These are phyloP conservation scores for Skeletonema potamos DNA, from an alignment of 108 stramenopile species.

Conservation along the genomic window DNA sequence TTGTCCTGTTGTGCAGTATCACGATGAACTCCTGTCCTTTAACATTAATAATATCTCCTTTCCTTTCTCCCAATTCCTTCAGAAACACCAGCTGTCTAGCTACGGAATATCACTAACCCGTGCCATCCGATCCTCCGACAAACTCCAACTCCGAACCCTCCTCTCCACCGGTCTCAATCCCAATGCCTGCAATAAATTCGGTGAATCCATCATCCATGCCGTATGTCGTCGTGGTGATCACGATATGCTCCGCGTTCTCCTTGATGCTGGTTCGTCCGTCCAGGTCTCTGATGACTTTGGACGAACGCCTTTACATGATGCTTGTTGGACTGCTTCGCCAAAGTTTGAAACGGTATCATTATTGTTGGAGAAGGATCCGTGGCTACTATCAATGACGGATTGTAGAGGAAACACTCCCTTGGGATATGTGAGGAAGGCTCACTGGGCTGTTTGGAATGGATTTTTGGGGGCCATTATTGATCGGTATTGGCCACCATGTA, in stretches of 20 bases:
- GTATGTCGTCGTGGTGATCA: slow-evolving; percentile 73
- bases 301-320: slow-evolving; percentile 81
- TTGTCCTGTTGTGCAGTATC: not conserved
- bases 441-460: slow-evolving; percentile 47
- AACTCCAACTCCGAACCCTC: slow-evolving; percentile 44
- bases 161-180: slow-evolving; percentile 66
- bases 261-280: slow-evolving; percentile 57
- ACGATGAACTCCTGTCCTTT: not conserved
- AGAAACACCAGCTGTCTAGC: slow-evolving; percentile 69
- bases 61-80: not conserved
- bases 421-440: slow-evolving; percentile 50
- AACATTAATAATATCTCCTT: not conserved
- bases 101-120: slow-evolving; percentile 79
- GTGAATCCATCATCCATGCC: slow-evolving; percentile 79
- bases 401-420: slow-evolving; percentile 56
- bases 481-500: slow-evolving; percentile 28
- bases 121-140: slow-evolving; percentile 75
- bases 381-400: slow-evolving; percentile 43
- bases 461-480: slow-evolving; percentile 46
- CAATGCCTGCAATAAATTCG: slow-evolving; percentile 90
- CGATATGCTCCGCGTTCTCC: slow-evolving; percentile 51
- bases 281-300: slow-evolving; percentile 83
- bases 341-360: slow-evolving; percentile 53
- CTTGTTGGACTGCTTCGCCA: slow-evolving; percentile 79
- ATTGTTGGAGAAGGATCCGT: slow-evolving; percentile 54